Percentiles rank a stretch among this genome's conserved stretches.
These are phyloP conservation scores for Starmerella geochares DNA, from an alignment of 805 yeast genomes.

Conservation along the genomic window DNA sequence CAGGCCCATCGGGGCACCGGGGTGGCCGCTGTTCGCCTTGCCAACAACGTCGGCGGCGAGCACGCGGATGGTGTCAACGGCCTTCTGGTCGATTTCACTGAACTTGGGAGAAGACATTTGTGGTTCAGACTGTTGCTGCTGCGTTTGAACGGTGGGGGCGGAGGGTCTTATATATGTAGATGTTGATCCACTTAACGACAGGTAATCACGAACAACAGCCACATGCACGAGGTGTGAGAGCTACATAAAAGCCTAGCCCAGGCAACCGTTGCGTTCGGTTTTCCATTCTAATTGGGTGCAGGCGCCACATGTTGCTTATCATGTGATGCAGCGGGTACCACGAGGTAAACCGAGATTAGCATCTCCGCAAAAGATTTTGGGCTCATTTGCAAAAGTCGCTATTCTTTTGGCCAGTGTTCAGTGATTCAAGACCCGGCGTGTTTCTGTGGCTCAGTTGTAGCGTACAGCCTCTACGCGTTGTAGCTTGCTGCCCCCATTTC, in stretches of 20 bases:
- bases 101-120: slow-evolving; percentile 28
- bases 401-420: too few relatives aligned
- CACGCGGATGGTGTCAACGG: slow-evolving; percentile 79
- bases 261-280: background rate
- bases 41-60: slow-evolving; percentile 80
- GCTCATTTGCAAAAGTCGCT: too few relatives aligned
- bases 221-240: background rate
- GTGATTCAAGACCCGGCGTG: too few relatives aligned
- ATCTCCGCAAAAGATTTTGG: too few relatives aligned
- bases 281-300: slow-evolving; percentile 1
- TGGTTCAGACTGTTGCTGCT: background rate
- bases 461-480: background rate
- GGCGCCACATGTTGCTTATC: slow-evolving; percentile 3
- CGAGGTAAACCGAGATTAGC: background rate
- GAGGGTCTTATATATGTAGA: background rate
- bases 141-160: background rate
- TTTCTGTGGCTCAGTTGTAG: background rate
- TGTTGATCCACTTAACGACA: background rate
- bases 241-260: slow-evolving; percentile 3
- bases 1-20: slow-evolving; percentile 97
- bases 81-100: slow-evolving; percentile 56
- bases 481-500: background rate
- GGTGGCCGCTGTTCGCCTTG: slow-evolving; percentile 93
- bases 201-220: slow-evolving; percentile 7
- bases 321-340: background rate